A percentile compares a stretch with the other conserved stretches of the same genome.
Conservation (phyloP, 2,329 filamentous ascomycete species). For the Alternaria tenuissima region DNA sequence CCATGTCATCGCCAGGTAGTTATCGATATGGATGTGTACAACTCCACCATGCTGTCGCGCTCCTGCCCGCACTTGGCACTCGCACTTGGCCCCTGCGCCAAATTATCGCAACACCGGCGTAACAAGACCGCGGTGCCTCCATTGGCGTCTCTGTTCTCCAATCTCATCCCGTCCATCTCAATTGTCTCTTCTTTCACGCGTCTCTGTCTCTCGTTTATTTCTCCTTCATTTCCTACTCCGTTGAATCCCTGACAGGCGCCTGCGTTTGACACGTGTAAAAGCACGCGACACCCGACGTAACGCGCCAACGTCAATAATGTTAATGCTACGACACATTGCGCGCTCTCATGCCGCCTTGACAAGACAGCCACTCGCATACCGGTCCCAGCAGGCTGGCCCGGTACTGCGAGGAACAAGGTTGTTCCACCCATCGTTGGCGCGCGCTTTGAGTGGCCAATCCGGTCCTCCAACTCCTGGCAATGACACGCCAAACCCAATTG, state of each 20-base stretch:
- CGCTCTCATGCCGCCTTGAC: slow-evolving; percentile 31
- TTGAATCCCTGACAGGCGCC: slow-evolving; percentile 17
- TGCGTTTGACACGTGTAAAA: slow-evolving; percentile 26
- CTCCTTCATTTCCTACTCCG: slow-evolving; percentile 21
- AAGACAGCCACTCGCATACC: slow-evolving; percentile 24
- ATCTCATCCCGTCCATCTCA: slow-evolving; percentile 6
- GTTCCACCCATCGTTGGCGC: slow-evolving; percentile 23
- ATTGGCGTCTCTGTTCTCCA: slow-evolving; percentile 5
- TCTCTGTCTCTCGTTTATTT: slow-evolving; percentile 21
- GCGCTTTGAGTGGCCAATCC: slow-evolving; percentile 45
- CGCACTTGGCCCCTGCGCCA: slow-evolving; percentile 9
- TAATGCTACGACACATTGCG: slow-evolving; percentile 39
- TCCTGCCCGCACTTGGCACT: slow-evolving; percentile 5
- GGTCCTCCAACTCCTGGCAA: slow-evolving; percentile 49
- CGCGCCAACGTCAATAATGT: slow-evolving; percentile 37
- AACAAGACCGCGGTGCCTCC: slow-evolving; percentile 13
- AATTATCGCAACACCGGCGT: slow-evolving; percentile 15
- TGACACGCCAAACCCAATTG: slow-evolving; percentile 49
- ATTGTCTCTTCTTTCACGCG: slow-evolving; percentile 13
- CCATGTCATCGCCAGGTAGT: neutral
- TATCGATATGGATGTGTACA: neutral
- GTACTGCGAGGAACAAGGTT: slow-evolving; percentile 17
- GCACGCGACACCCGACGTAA: slow-evolving; percentile 32
- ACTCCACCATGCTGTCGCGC: slow-evolving; percentile 3
- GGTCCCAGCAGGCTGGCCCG: slow-evolving; percentile 38